Evolutionary conservation across 176 grass and related monocot genomes (phyloP).

Genomic region (Musa schizocarpa): DNA sequence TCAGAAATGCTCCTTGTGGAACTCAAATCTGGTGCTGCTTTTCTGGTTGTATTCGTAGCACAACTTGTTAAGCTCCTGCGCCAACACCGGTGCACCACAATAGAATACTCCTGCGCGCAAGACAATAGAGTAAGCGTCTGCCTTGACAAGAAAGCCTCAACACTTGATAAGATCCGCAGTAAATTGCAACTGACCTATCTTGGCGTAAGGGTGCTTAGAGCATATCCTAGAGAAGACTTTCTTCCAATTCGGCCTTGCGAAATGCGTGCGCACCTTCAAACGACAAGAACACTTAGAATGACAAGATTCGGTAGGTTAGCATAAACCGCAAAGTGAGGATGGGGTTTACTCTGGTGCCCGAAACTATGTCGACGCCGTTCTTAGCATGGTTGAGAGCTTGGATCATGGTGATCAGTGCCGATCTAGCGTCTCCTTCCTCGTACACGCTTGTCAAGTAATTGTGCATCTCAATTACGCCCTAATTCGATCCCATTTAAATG

Average conservation of each 20-base stretch:
- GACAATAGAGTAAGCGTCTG: too few relatives aligned
- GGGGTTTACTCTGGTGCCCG: slow-evolving; percentile 76
- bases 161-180: not conserved
- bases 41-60: slow-evolving; percentile 87
- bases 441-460: slow-evolving; percentile 99
- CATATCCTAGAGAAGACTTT: slow-evolving; percentile 82
- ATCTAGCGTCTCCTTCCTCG: slow-evolving; percentile 96
- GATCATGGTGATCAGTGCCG: slow-evolving; percentile 97
- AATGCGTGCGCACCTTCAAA: slow-evolving; percentile 92
- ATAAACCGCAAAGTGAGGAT: not conserved
- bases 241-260: slow-evolving; percentile 98
- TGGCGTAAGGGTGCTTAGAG: slow-evolving; percentile 75
- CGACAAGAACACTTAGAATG: not conserved
- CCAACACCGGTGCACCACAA: slow-evolving; percentile 83
- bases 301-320: not conserved
- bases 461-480: slow-evolving; percentile 99
- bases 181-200: slow-evolving; percentile 56
- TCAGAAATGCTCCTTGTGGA: slow-evolving; percentile 98
- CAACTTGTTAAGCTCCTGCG: slow-evolving; percentile 82
- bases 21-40: slow-evolving; percentile 77
- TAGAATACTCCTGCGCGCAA: slow-evolving; percentile 79
- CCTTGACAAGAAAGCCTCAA: too few relatives aligned
- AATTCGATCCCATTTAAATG: slow-evolving; percentile 15
- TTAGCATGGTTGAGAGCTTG: slow-evolving; percentile 93
- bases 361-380: slow-evolving; percentile 92